phyloP scores from a whole-genome alignment of 2,329 filamentous ascomycete species.

The Alternaria triticina region DNA sequence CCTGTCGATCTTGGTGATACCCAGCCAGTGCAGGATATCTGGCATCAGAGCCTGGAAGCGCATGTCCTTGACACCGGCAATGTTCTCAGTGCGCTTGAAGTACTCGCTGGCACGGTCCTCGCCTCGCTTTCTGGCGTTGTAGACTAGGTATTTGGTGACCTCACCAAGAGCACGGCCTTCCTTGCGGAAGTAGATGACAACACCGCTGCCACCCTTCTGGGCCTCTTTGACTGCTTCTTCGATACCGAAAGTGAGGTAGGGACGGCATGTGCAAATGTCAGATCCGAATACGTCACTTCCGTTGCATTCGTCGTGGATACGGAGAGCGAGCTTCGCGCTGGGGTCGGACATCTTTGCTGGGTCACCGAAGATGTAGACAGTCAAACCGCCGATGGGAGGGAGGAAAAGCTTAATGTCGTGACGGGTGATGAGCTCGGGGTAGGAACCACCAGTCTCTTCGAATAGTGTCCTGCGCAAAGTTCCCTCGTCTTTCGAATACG shows the following conservation, averaged over 20 bases:
- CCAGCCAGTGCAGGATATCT: constrained; percentile 96
- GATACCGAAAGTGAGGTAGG: constrained; percentile 95
- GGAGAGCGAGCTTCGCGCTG: constrained; percentile 77
- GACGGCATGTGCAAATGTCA: constrained; percentile 95
- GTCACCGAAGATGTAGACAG: constrained; percentile 96
- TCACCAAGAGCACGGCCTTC: constrained; percentile 94
- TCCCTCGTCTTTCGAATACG: constrained; percentile 70
- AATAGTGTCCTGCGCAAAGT: constrained; percentile 86
- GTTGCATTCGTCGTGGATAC: constrained; percentile 90
- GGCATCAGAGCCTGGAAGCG: constrained; percentile 98
- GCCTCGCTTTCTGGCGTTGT: constrained; percentile 79
- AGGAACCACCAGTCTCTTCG: constrained; percentile 94
- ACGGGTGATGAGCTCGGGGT: constrained; percentile 94
- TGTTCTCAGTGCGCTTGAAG: constrained; percentile 97
- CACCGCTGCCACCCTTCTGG: constrained; percentile 88
- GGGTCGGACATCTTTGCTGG: constrained; percentile 92
- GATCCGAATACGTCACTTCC: constrained; percentile 97
- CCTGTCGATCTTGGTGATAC: constrained; percentile 96
- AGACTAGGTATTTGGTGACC: constrained; percentile 86
- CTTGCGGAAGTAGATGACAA: constrained; percentile 98
- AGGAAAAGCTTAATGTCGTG: constrained; percentile 95
- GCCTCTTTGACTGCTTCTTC: constrained; percentile 98
- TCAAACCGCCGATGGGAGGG: constrained; percentile 92
- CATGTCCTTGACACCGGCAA: constrained; percentile 96
- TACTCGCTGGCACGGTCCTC: constrained; percentile 85